These are phyloP conservation scores for Dalbergia cultrata DNA, from an alignment of 306 rosid genomes.

Conservation along the genomic window DNA sequence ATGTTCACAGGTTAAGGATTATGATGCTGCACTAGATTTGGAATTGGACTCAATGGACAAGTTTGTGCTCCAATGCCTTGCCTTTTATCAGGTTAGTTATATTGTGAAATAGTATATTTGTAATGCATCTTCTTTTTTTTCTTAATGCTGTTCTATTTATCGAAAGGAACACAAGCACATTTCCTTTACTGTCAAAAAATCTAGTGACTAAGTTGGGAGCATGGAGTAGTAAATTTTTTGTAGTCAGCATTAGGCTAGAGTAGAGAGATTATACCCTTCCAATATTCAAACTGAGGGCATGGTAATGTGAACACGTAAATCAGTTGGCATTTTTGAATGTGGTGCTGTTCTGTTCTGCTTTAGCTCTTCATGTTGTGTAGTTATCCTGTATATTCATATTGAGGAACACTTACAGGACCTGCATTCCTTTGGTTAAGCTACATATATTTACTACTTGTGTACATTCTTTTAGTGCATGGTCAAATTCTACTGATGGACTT, in stretches of 20 bases:
- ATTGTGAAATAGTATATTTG: slow-evolving; percentile 28
- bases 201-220: slow-evolving; percentile 24
- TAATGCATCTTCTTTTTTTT: background rate
- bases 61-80: slow-evolving; percentile 87
- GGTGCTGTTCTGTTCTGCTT: background rate
- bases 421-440: slow-evolving; percentile 3
- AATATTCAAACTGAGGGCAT: background rate
- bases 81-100: slow-evolving; percentile 82
- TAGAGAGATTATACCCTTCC: slow-evolving; percentile 28
- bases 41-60: slow-evolving; percentile 93
- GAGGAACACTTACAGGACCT: background rate
- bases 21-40: slow-evolving; percentile 92
- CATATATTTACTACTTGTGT: background rate
- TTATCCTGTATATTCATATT: slow-evolving; percentile 3
- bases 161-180: slow-evolving; percentile 6
- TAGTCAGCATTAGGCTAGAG: slow-evolving; percentile 19
- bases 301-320: slow-evolving; percentile 3
- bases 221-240: slow-evolving; percentile 31
- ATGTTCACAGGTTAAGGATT: slow-evolving; percentile 83
- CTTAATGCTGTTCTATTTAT: background rate
- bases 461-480: slow-evolving; percentile 16
- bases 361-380: slow-evolving; percentile 27
- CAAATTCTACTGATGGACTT: slow-evolving; percentile 22
- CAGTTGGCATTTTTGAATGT: slow-evolving; percentile 27
- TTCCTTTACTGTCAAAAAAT: slow-evolving; percentile 23